Evolutionary conservation across 1,139 yeast genomes (phyloP).

Genomic region (Zygosaccharomyces sapae): DNA sequence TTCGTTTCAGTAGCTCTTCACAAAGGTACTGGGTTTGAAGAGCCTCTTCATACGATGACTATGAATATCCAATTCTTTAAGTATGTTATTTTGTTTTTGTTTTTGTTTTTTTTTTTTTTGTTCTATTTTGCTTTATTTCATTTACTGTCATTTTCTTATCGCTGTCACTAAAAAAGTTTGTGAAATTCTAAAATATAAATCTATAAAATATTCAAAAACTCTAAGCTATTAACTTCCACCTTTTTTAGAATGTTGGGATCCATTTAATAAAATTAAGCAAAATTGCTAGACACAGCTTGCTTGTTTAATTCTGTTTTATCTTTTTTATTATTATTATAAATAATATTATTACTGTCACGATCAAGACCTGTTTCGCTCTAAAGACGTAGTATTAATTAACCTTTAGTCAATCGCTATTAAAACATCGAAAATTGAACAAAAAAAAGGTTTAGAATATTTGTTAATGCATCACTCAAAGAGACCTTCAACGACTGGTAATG

Average conservation of each 20-base stretch:
- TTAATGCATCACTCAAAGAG: conserved; percentile 2
- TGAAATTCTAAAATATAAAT: neutral
- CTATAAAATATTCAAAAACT: neutral
- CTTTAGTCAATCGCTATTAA: neutral
- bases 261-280: neutral
- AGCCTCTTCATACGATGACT: too few species aligned
- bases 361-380: neutral
- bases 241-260: neutral
- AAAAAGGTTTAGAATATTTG: neutral
- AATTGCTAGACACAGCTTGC: neutral
- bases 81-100: neutral
- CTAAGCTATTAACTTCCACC: too few species aligned
- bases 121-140: neutral
- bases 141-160: conserved; percentile 4
- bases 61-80: too few species aligned
- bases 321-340: neutral
- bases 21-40: too few species aligned
- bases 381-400: neutral
- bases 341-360: neutral
- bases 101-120: neutral
- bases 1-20: too few species aligned
- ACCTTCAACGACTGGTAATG: conserved; percentile 4
- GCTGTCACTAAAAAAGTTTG: conserved; percentile 8
- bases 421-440: neutral
- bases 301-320: neutral